Evolutionary conservation across 1,284 basidiomycete species (phyloP).

Genomic region (Apiotrichum montevideense): DNA sequence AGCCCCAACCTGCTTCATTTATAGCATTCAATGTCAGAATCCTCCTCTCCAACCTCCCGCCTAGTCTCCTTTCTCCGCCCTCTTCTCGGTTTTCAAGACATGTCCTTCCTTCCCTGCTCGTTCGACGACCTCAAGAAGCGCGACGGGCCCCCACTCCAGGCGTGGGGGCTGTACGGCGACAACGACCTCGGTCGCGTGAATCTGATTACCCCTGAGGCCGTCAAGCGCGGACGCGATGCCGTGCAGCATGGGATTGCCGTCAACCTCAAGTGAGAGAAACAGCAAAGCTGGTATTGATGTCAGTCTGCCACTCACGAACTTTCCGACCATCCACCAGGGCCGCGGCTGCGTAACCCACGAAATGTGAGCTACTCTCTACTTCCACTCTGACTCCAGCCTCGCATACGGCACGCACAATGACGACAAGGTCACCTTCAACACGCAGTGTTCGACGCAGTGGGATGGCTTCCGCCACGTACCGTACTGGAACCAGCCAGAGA

Average conservation of each 20-base stretch:
- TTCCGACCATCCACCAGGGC: slow-evolving; percentile 3
- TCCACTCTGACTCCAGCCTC: background rate
- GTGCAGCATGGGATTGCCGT: slow-evolving; percentile 29
- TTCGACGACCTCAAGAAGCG: slow-evolving; percentile 21
- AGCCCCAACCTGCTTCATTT: background rate
- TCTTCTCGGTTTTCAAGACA: background rate
- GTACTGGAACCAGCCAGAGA: slow-evolving; percentile 13
- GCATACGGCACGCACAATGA: slow-evolving; percentile 13
- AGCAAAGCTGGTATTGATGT: background rate
- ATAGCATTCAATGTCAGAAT: background rate
- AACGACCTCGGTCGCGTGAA: slow-evolving; percentile 35
- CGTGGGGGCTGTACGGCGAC: slow-evolving; percentile 32
- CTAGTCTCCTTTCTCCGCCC: background rate
- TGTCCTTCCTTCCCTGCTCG: slow-evolving; percentile 6
- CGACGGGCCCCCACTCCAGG: slow-evolving; percentile 29
- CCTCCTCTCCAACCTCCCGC: background rate
- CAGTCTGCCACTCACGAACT: slow-evolving; percentile 8
- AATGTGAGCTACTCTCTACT: background rate
- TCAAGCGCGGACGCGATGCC: slow-evolving; percentile 26
- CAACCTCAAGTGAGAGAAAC: slow-evolving; percentile 29
- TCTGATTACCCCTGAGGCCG: slow-evolving; percentile 27
- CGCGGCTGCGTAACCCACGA: slow-evolving; percentile 2
- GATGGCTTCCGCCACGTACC: slow-evolving; percentile 45
- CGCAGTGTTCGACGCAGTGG: slow-evolving; percentile 47
- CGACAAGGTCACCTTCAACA: slow-evolving; percentile 43